phyloP scores from a whole-genome alignment of 805 yeast genomes.

The Schizosaccharomyces pombe region DNA sequence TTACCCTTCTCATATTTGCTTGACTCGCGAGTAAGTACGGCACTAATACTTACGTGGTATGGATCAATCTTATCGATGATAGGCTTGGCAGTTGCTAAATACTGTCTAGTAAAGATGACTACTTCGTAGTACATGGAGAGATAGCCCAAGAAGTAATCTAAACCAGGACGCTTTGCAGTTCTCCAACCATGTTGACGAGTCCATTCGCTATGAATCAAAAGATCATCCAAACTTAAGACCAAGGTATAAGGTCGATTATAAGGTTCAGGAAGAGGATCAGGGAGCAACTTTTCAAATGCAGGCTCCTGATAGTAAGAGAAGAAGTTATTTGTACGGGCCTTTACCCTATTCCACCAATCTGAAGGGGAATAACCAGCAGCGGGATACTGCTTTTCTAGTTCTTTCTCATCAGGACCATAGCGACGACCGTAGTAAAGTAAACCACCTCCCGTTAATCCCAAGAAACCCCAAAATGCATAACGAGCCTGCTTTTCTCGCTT shows the following conservation, averaged over 20 bases:
- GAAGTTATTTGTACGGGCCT: slow-evolving; percentile 46
- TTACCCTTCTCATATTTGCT: slow-evolving; percentile 75
- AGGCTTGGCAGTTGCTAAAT: slow-evolving; percentile 64
- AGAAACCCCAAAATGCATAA: slow-evolving; percentile 37
- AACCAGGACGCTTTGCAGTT: slow-evolving; percentile 96
- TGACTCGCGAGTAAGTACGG: slow-evolving; percentile 74
- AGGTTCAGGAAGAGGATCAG: slow-evolving; percentile 78
- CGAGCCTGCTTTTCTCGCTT: slow-evolving; percentile 68
- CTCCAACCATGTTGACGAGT: slow-evolving; percentile 84
- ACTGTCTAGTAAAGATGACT: slow-evolving; percentile 68
- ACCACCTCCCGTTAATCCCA: slow-evolving; percentile 27
- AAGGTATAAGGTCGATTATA: slow-evolving; percentile 80
- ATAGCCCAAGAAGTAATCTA: slow-evolving; percentile 87
- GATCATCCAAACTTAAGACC: slow-evolving; percentile 71
- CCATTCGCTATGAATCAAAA: slow-evolving; percentile 83
- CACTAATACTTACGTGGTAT: slow-evolving; percentile 65
- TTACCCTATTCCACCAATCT: slow-evolving; percentile 44
- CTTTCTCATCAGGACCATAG: slow-evolving; percentile 61
- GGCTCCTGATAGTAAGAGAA: slow-evolving; percentile 81
- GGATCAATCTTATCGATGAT: slow-evolving; percentile 82
- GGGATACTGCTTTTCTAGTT: slow-evolving; percentile 29
- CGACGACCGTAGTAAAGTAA: slow-evolving; percentile 52
- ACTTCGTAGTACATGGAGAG: slow-evolving; percentile 88
- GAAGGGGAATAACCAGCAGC: slow-evolving; percentile 45
- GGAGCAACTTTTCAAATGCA: slow-evolving; percentile 73